A percentile compares a stretch with the other conserved stretches of the same genome.
Evolutionary conservation across 2,329 filamentous ascomycete genomes (phyloP).

Genomic region (Blastomyces gilchristii): DNA sequence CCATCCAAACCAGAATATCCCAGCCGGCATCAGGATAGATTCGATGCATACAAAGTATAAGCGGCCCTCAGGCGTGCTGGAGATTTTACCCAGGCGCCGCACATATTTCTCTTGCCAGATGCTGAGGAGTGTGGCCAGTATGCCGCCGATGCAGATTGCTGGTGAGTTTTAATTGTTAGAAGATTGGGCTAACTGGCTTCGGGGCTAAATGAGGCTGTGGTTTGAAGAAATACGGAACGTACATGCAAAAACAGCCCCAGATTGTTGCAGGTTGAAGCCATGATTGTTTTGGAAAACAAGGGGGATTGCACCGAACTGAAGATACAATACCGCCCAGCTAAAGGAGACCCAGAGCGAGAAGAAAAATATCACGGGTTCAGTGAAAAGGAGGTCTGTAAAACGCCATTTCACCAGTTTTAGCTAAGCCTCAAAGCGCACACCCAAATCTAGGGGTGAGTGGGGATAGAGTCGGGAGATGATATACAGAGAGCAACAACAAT

Average conservation of each 20-base stretch:
- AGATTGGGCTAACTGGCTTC: not conserved
- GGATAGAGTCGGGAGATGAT: not conserved
- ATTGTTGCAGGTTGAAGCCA: conserved; percentile 55
- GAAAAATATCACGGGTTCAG: conserved; percentile 55
- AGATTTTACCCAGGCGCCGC: conserved; percentile 38
- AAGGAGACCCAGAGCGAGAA: conserved; percentile 88
- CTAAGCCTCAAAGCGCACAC: not conserved
- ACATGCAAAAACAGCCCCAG: conserved; percentile 59
- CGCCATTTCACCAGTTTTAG: not conserved
- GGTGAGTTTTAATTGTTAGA: not conserved
- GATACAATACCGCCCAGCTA: conserved; percentile 78
- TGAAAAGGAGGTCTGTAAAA: conserved; percentile 43
- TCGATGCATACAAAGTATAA: conserved; percentile 77
- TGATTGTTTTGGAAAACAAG: conserved; percentile 63
- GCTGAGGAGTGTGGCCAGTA: conserved; percentile 57
- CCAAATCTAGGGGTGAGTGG: no score
- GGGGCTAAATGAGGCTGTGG: not conserved
- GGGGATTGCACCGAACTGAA: conserved; percentile 72
- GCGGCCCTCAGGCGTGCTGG: conserved; percentile 57
- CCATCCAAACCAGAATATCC: conserved; percentile 74
- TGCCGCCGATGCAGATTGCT: conserved; percentile 57
- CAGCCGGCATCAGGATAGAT: conserved; percentile 62
- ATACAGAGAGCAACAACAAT: not conserved
- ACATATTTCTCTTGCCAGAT: conserved; percentile 64
- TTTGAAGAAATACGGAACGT: conserved; percentile 11